These are phyloP conservation scores for Ceratobasidium sp. DNA, from an alignment of 1,284 basidiomycete genomes.

Conservation along the genomic window DNA sequence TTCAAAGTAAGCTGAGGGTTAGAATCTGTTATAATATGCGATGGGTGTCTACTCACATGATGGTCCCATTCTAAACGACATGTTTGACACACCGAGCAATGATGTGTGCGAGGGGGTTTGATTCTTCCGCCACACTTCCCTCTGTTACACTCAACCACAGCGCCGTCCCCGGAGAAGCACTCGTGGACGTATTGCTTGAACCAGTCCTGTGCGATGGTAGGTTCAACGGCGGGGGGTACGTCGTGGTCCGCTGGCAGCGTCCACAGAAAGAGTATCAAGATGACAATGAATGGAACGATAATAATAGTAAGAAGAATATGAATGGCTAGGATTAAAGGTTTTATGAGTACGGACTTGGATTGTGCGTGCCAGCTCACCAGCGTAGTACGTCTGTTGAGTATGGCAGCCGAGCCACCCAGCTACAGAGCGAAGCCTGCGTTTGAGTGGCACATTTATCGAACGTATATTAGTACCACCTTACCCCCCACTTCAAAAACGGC, in stretches of 20 bases:
- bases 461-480: constrained; percentile 46
- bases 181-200: constrained; percentile 53
- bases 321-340: constrained; percentile 47
- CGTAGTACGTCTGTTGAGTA: constrained; percentile 48
- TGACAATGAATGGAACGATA: constrained; percentile 50
- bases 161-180: constrained; percentile 54
- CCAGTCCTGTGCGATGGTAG: constrained; percentile 49
- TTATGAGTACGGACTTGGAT: constrained; percentile 8
- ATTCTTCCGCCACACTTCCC: constrained; percentile 56
- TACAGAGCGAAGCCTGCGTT: constrained; percentile 44
- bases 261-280: constrained; percentile 55
- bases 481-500: constrained; percentile 55
- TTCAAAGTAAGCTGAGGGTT: background rate
- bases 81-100: constrained; percentile 60
- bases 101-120: constrained; percentile 62
- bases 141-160: constrained; percentile 54
- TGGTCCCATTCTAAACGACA: constrained; percentile 62
- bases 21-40: background rate
- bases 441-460: constrained; percentile 8
- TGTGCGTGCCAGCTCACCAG: constrained; percentile 50
- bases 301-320: constrained; percentile 52
- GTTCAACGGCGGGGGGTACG: constrained; percentile 51
- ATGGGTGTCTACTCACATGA: constrained; percentile 49
- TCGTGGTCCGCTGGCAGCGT: constrained; percentile 51
- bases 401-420: constrained; percentile 56